A percentile compares a stretch with the other conserved stretches of the same genome.
Conservation (phyloP, 2,329 filamentous ascomycete species). For the Proliferodiscus dingleyae region DNA sequence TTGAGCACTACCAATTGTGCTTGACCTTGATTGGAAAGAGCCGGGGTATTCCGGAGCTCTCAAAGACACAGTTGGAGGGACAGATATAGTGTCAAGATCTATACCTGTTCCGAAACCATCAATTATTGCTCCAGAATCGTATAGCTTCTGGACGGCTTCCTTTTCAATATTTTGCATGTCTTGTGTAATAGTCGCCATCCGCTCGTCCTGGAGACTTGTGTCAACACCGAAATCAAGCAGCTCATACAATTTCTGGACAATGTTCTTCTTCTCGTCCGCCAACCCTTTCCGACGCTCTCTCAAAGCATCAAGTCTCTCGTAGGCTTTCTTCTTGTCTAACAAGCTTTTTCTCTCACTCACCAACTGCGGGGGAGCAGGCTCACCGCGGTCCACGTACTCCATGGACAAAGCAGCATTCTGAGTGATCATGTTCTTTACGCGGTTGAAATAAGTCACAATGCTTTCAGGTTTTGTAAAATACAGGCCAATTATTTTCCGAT, state of each 20-base stretch:
- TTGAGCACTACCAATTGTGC: slow-evolving; percentile 25
- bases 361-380: slow-evolving; percentile 18
- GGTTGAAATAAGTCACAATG: slow-evolving; percentile 18
- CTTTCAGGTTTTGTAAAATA: slow-evolving; percentile 21
- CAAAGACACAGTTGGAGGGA: neutral
- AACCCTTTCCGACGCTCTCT: slow-evolving; percentile 9
- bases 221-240: slow-evolving; percentile 20
- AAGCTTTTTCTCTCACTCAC: slow-evolving; percentile 23
- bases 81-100: neutral
- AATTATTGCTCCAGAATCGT: slow-evolving; percentile 25
- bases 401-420: slow-evolving; percentile 20
- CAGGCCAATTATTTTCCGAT: slow-evolving; percentile 23
- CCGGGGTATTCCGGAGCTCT: slow-evolving; percentile 8
- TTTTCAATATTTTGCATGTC: slow-evolving; percentile 24
- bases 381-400: slow-evolving; percentile 21
- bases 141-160: slow-evolving; percentile 21
- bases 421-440: slow-evolving; percentile 15
- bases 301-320: slow-evolving; percentile 10
- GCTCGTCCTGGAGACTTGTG: slow-evolving; percentile 19
- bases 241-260: slow-evolving; percentile 17
- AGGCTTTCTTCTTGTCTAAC: slow-evolving; percentile 22
- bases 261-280: slow-evolving; percentile 19
- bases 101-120: slow-evolving; percentile 26
- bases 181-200: slow-evolving; percentile 14
- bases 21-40: slow-evolving; percentile 15